Evolutionary conservation across 2,329 filamentous ascomycete species (phyloP), one percentile per base, ranked within the genome.

Genomic region (Nothomitra cinnamomea): DNA sequence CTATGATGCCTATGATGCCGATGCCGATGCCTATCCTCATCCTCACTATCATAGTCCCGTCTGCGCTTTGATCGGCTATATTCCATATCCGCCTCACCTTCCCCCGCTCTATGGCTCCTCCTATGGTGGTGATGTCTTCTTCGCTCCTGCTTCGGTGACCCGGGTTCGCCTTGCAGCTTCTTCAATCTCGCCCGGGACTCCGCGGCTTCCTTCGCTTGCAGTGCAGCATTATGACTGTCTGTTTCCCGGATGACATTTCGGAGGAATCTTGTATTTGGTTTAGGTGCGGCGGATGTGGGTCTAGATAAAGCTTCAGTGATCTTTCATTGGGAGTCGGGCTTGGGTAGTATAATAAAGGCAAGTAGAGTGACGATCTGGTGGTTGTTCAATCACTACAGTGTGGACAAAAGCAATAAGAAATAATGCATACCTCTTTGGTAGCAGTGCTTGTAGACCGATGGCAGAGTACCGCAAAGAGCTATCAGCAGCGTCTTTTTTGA

Each of bases 261-360:
- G 42, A 98, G 70, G 64, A 96, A 96, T 35, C 85, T 78, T 0
- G 86, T 95, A 62, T 98, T 96, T 2, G 90, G 89, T 64, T 90
- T 95, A 0, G 86, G 87, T 58, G 76, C 78, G 52, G 82, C 78
- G 59, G 77, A 77, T 47, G 76, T 68, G 55, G 81, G 78, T 62
- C 79, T 87, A 66, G 13, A 21, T 51, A 45, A n/a, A 49, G 10
- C 7, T n/a, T 41, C 21, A 2, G 7, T 25, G 2, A 2, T 15
- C 19, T 22, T 53, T 48, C 25, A 28, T 22, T 13, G n/a, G 22
- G 36, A 43, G 25, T 41, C 10, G 15, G 1, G 6, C 10, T 8
- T 13, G 36, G 48, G 7, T 43, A 19, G 47, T n/a, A n/a, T n/a
- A n/a, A n/a, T n/a, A n/a, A n/a, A n/a, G n/a, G n/a, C n/a, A n/a